Percentiles rank a stretch among this genome's conserved stretches.
Conservation (phyloP, 768 basidiomycete species). For the Scleroderma citrinum region DNA sequence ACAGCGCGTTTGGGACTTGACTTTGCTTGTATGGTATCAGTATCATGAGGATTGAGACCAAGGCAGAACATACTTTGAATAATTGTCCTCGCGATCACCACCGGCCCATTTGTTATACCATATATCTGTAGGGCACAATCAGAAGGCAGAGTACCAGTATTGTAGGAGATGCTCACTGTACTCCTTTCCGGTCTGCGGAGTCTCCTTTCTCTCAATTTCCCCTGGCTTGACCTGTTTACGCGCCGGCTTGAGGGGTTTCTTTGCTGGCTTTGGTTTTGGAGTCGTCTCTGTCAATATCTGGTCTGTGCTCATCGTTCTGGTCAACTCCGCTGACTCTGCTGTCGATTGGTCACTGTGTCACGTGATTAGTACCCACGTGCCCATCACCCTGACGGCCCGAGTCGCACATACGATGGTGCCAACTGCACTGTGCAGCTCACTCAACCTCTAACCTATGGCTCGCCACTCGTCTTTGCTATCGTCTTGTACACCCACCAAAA, state of each 20-base stretch:
- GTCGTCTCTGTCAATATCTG: constrained; percentile 15
- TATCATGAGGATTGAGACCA: background rate
- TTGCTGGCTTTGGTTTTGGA: constrained; percentile 30
- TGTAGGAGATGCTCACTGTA: constrained; percentile 64
- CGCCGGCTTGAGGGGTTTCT: constrained; percentile 79
- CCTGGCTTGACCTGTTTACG: constrained; percentile 89
- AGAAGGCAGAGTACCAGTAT: constrained; percentile 1
- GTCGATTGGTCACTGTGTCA: too few relatives aligned
- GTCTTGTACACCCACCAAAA: constrained; percentile 36
- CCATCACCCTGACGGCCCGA: background rate
- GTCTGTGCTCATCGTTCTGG: constrained; percentile 27
- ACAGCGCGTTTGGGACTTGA: constrained; percentile 90
- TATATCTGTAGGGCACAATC: constrained; percentile 51
- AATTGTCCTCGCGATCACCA: constrained; percentile 93
- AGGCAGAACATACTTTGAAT: constrained; percentile 62
- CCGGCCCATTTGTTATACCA: constrained; percentile 99
- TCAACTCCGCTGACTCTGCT: too few relatives aligned
- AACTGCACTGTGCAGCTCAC: constrained; percentile 3
- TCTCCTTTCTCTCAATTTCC: constrained; percentile 84
- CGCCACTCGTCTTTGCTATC: constrained; percentile 40
- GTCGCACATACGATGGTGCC: background rate
- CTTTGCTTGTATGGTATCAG: constrained; percentile 54
- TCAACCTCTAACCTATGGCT: constrained; percentile 33
- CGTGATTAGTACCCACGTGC: constrained; percentile 19
- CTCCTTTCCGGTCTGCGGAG: constrained; percentile 90